phyloP scores from a whole-genome alignment of 139 green algal genomes.

The Chlamydomonas urium region DNA sequence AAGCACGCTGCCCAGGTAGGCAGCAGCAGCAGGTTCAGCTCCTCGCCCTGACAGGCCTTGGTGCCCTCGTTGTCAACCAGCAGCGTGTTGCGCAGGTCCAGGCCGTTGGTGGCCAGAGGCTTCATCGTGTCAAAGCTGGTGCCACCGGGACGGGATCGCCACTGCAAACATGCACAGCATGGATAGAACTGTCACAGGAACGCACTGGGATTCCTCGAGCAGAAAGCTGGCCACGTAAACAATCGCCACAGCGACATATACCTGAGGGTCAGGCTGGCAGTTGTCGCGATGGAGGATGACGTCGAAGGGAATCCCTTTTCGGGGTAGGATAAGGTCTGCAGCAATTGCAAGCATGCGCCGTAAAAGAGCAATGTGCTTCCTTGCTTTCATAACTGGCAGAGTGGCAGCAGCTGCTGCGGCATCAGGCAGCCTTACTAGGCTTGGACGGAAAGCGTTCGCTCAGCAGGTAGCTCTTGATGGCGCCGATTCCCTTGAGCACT shows the following conservation, averaged over 20 bases:
- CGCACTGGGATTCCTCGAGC: background rate
- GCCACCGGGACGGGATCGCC: background rate
- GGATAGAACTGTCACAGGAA: background rate
- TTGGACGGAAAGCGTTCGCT: background rate
- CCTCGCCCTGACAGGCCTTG: background rate
- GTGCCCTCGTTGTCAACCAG: background rate
- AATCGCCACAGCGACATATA: background rate
- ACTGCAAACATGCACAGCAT: conserved; percentile 2
- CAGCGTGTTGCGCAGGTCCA: background rate
- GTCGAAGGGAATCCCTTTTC: no score
- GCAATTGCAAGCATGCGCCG: no score
- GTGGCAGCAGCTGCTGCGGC: background rate
- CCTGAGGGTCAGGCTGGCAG: background rate
- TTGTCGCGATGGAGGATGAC: background rate
- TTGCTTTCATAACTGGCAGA: no score
- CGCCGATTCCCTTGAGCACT: background rate
- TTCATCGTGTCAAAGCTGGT: background rate
- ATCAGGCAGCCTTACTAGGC: background rate
- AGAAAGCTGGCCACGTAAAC: background rate
- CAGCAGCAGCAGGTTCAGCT: background rate
- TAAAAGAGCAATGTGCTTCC: no score
- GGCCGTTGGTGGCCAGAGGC: background rate
- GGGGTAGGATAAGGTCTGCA: no score
- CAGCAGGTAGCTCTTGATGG: background rate
- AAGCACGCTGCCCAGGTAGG: background rate